Evolutionary conservation across 805 yeast genomes (phyloP).

Genomic region (Deakozyma indianensis): DNA sequence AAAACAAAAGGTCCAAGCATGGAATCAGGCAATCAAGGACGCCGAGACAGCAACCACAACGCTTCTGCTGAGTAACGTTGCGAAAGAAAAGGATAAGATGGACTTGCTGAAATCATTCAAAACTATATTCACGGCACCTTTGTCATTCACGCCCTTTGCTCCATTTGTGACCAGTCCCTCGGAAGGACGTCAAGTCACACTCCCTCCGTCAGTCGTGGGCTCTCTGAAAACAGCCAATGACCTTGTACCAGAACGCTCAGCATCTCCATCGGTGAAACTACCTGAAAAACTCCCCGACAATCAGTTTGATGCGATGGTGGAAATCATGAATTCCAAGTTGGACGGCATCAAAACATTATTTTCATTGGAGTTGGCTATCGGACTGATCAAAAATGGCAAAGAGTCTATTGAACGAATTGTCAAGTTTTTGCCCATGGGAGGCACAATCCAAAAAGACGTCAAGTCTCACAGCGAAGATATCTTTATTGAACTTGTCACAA

Average conservation of each 20-base stretch:
- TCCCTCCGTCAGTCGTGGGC: background rate
- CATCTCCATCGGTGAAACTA: background rate
- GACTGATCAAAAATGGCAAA: conserved; percentile 55
- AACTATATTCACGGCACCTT: conserved; percentile 29
- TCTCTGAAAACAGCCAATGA: background rate
- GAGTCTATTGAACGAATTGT: conserved; percentile 45
- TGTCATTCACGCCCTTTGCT: conserved; percentile 16
- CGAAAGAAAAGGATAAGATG: conserved; percentile 28
- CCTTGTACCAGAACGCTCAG: background rate
- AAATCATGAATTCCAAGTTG: conserved; percentile 60
- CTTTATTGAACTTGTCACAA: conserved; percentile 49
- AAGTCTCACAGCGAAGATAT: conserved; percentile 41
- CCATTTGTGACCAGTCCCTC: conserved; percentile 5
- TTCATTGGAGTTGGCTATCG: conserved; percentile 66
- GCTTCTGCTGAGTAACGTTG: conserved; percentile 34
- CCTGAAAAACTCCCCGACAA: conserved; percentile 27
- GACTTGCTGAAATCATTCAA: conserved; percentile 39
- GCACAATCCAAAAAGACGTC: conserved; percentile 23
- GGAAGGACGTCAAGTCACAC: background rate
- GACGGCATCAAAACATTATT: conserved; percentile 63
- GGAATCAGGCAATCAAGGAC: conserved; percentile 22
- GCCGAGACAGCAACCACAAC: conserved; percentile 36
- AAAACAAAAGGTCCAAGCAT: conserved; percentile 15
- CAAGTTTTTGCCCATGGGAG: conserved; percentile 26
- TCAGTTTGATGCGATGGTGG: conserved; percentile 68